Conservation (phyloP, 2,329 filamentous ascomycete genomes). For the Trichoderma sp. region DNA sequence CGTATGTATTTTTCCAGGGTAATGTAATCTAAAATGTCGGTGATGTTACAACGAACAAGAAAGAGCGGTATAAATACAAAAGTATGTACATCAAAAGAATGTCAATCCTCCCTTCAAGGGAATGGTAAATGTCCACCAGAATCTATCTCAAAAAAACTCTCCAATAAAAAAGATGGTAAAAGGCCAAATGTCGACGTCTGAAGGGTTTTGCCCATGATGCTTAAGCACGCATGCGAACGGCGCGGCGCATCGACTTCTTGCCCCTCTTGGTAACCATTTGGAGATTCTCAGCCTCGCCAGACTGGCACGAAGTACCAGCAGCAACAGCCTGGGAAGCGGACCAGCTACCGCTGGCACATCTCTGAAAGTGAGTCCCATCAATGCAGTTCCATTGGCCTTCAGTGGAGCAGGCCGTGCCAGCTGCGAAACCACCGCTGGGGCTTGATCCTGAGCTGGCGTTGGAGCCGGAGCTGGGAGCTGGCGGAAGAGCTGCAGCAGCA, state of each 20-base stretch:
- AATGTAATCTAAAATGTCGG: background rate
- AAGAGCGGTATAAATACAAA: background rate
- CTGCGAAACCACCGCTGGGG: slow-evolving; percentile 40
- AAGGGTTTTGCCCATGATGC: background rate
- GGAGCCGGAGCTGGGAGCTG: slow-evolving; percentile 30
- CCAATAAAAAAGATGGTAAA: background rate
- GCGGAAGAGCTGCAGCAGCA: slow-evolving; percentile 32
- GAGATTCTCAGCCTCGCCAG: slow-evolving; percentile 48
- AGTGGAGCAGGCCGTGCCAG: slow-evolving; percentile 50
- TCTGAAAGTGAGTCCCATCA: slow-evolving; percentile 55
- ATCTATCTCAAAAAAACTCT: background rate
- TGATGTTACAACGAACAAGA: slow-evolving; percentile 4
- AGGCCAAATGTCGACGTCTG: background rate
- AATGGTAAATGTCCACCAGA: slow-evolving; percentile 1
- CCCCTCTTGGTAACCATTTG: slow-evolving; percentile 39
- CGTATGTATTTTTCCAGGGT: background rate
- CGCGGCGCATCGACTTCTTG: slow-evolving; percentile 37
- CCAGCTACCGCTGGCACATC: slow-evolving; percentile 58
- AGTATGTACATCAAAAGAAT: slow-evolving; percentile 9
- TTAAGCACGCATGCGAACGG: slow-evolving; percentile 33
- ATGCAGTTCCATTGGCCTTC: slow-evolving; percentile 62
- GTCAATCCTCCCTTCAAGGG: slow-evolving; percentile 6
- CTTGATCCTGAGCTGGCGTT: slow-evolving; percentile 26
- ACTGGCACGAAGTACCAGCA: slow-evolving; percentile 49
- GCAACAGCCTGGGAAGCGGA: slow-evolving; percentile 49